Evolutionary conservation across 345 rosid genomes (phyloP), one percentile per base, ranked within the genome.

Genomic region (Salix exigua): DNA sequence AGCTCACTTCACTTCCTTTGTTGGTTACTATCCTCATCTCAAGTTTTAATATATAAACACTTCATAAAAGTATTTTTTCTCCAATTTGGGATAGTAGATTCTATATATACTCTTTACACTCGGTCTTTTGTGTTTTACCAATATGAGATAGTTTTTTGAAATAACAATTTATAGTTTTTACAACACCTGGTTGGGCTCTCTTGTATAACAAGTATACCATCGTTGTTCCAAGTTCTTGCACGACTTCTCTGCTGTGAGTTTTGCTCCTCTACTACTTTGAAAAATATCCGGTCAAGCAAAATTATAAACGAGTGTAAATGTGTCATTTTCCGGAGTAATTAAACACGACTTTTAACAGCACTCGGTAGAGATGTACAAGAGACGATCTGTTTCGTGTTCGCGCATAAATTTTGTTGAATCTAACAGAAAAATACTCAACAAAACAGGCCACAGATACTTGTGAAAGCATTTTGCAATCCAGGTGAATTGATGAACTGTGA

Each of bases 161-260:
- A n/a, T n/a, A n/a, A n/a, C n/a, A n/a, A n/a, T n/a, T n/a, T n/a
- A n/a, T n/a, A n/a, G n/a, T n/a, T n/a, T n/a, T n/a, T n/a, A n/a
- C n/a, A n/a, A n/a, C n/a, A 92, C 98, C 91, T 92, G 64, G 87
- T 75, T 37, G 88, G 82, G 73, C 91, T 71, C 75, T 88, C 88
- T 37, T 76, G 81, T 91, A 92, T 86, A 30, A 90, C 80, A 44
- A 87, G 88, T 33, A 96, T 82, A 28, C 96, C 97, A 23, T 89
- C n/a, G 88, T 81, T 86, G 87, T 81, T 90, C 86, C 83, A 96
- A 87, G 74, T 87, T 85, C 86, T 86, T 89, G 85, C 87, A 77
- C 68, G 91, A 86, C 38, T 84, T 82, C 60, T 81, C 89, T 48
- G 85, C 90, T 14, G 88, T 85, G 66, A 87, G 66, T 37, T 88